Percentiles rank a stretch among this genome's conserved stretches.
These are phyloP conservation scores for Penicillium sp. DNA, from an alignment of 2,329 filamentous ascomycete genomes.

Conservation along the genomic window DNA sequence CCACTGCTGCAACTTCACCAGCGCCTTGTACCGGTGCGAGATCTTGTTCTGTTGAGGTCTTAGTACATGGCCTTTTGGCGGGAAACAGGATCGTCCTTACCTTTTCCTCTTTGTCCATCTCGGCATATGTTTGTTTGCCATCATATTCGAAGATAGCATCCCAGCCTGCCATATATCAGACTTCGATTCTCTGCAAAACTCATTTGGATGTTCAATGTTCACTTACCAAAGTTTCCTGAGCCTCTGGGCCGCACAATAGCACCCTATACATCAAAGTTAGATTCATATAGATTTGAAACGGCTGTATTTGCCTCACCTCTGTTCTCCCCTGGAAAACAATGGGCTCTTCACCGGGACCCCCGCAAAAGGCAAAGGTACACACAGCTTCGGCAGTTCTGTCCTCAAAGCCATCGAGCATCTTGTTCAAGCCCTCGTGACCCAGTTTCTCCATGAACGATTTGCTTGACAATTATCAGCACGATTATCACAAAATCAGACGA, in stretches of 20 bases:
- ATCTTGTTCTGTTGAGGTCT: constrained; percentile 59
- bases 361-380: constrained; percentile 88
- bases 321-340: constrained; percentile 88
- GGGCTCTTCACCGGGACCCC: constrained; percentile 72
- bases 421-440: constrained; percentile 78
- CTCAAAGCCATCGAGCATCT: constrained; percentile 75
- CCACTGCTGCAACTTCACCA: constrained; percentile 78
- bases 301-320: constrained; percentile 47
- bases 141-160: constrained; percentile 93
- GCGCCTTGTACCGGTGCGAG: constrained; percentile 79
- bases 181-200: neutral
- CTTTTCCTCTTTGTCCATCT: constrained; percentile 90
- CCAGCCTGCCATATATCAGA: constrained; percentile 57
- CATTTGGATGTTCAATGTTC: constrained; percentile 2
- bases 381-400: constrained; percentile 90
- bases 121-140: constrained; percentile 76
- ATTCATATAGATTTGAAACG: neutral
- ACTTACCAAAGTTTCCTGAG: constrained; percentile 68
- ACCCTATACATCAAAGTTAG: constrained; percentile 42
- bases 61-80: constrained; percentile 6
- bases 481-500: constrained; percentile 2
- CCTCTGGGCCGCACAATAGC: constrained; percentile 80
- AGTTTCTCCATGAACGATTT: constrained; percentile 88
- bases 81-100: constrained; percentile 39
- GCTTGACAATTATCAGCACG: constrained; percentile 39